phyloP scores from a whole-genome alignment of 2,329 filamentous ascomycete species.

The Botryotinia calthae region DNA sequence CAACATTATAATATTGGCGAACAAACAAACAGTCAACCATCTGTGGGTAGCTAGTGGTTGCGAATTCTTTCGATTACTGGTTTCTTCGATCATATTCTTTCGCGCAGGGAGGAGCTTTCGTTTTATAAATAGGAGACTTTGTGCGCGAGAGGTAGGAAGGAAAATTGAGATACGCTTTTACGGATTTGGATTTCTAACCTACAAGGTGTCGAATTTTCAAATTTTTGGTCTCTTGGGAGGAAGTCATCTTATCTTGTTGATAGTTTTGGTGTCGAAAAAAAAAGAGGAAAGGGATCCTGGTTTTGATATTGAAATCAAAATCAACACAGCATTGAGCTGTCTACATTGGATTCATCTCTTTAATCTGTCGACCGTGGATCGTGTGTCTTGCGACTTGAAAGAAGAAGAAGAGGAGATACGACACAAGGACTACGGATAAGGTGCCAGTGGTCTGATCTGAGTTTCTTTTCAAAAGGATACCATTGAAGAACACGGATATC shows the following conservation, averaged over 20 bases:
- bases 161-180: not conserved
- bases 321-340: not conserved
- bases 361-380: not conserved
- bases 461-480: not conserved
- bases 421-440: not conserved
- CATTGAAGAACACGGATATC: not conserved
- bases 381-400: not conserved
- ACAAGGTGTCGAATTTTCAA: not conserved
- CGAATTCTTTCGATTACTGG: not conserved
- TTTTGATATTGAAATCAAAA: not conserved
- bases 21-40: not conserved
- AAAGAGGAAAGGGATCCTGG: not conserved
- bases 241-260: not conserved
- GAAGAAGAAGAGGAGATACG: not conserved
- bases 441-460: not conserved
- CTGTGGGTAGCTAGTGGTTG: not conserved
- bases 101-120: not conserved
- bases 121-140: not conserved
- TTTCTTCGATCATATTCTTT: not conserved
- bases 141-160: not conserved
- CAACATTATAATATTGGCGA: not conserved
- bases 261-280: not conserved
- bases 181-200: not conserved
- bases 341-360: not conserved
- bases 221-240: not conserved